phyloP scores from a whole-genome alignment of 2,329 filamentous ascomycete species.

The Colletotrichum lini region DNA sequence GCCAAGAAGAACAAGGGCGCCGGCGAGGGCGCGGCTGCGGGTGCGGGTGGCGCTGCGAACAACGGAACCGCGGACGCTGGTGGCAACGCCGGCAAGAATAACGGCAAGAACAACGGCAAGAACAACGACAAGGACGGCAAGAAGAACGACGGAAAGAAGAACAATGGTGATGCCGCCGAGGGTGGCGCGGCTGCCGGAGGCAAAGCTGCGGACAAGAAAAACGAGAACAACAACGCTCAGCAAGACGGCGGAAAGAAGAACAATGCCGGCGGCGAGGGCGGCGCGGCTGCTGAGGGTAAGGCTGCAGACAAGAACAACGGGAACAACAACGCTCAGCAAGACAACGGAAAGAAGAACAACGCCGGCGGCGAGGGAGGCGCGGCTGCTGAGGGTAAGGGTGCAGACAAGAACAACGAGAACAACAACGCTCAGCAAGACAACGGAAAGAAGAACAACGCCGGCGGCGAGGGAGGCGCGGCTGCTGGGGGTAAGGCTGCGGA shows the following conservation, averaged over 20 bases:
- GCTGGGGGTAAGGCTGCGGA: not conserved
- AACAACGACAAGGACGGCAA: not conserved
- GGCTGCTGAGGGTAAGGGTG: no score
- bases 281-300: no score
- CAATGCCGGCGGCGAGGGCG: not conserved
- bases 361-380: not conserved
- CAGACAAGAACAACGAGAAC: no score
- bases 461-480: no score
- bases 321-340: not conserved
- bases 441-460: conserved; percentile 5
- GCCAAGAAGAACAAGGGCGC: conserved; percentile 17
- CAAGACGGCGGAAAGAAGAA: not conserved
- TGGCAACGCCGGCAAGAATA: not conserved
- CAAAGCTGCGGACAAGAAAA: no score
- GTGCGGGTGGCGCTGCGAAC: not conserved
- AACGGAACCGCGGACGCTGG: conserved; percentile 26
- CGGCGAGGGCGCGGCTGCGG: not conserved
- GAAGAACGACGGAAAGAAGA: not conserved
- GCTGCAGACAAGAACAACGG: not conserved
- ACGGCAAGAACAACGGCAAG: conserved; percentile 1
- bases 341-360: conserved; percentile 5
- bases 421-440: no score
- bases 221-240: no score
- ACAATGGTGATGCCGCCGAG: not conserved
- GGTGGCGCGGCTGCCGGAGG: conserved; percentile 2